Base-by-base conservation (phyloP, 306 rosid genomes). In the Trifolium dubium region DNA sequence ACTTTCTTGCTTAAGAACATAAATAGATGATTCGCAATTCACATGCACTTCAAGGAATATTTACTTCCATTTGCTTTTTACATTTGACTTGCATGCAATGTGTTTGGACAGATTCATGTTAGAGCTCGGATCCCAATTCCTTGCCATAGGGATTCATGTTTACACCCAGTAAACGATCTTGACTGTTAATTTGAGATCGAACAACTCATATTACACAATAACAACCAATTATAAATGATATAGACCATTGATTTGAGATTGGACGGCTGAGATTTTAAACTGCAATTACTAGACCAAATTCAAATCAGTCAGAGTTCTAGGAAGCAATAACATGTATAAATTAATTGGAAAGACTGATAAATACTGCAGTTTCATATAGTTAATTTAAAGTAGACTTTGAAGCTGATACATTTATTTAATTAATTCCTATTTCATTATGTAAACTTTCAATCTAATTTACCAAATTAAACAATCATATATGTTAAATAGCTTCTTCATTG, bases 1-100 rank as follows among this genome's bases (percentile, higher is more conserved):
- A 18, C 51, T 63, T 63, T 74, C 62, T 44, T 34, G 49, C 35
- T 55, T 71, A 71, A 18, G 37, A 34, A 35, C 64, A 70, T 39
- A 18, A 14, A 70, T 13, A 18, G 31, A 12, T 37, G 29, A 14
- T 34, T 34, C 28, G 17, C 78, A 61, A 14, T 34, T 34, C 28
- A 31, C 78, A 61, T 13, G 29, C 23, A 47, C 53, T 40, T 40
- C 15, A 65, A 65, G 35, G 59, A 67, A 11, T 35, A 15, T 54
- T 50, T 53, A 39, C 60, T 14, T 47, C 17, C 47, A 69, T 69
- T 19, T 64, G 5, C 2, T 54, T 34, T 35, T 35, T 63, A 8
- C 15, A 64, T 9, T 39, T 39, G 15, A 64, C 15, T 18, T 64
- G 51, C 5, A 15, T 19, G 54, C 11, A 65, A 40, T 19, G 46